Conservation (phyloP, 2,329 filamentous ascomycete species). For the Penicillium sclerotigenum region DNA sequence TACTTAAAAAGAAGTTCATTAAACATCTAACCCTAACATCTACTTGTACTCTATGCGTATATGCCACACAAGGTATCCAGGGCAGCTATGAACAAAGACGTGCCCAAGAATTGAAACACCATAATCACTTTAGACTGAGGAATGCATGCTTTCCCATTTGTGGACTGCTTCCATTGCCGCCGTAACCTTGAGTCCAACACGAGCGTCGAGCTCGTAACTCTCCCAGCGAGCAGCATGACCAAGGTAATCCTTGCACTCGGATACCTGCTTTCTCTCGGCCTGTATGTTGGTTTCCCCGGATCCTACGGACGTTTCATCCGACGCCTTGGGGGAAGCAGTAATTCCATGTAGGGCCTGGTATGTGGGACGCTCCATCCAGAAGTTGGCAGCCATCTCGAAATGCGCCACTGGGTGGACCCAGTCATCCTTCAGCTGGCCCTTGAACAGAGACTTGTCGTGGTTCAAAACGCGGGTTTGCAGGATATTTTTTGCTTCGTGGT, state of each 20-base stretch:
- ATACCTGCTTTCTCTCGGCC: constrained; percentile 43
- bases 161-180: constrained; percentile 45
- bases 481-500: constrained; percentile 62
- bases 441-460: constrained; percentile 55
- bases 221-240: constrained; percentile 60
- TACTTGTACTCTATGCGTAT: constrained; percentile 2
- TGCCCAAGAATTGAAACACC: neutral
- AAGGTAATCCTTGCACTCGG: constrained; percentile 55
- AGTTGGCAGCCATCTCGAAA: constrained; percentile 80
- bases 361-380: constrained; percentile 65
- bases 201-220: constrained; percentile 60
- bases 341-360: constrained; percentile 36
- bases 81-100: neutral
- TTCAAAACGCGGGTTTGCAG: constrained; percentile 62
- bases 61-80: neutral
- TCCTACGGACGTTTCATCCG: constrained; percentile 1
- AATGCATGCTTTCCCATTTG: constrained; percentile 41
- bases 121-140: constrained; percentile 2
- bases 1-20: neutral
- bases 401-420: constrained; percentile 71
- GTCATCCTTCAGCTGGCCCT: constrained; percentile 48
- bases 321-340: neutral
- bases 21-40: neutral
- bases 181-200: constrained; percentile 51
- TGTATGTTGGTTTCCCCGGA: neutral